phyloP scores from a whole-genome alignment of 441 rosid species.

The Corymbia calophylla region DNA sequence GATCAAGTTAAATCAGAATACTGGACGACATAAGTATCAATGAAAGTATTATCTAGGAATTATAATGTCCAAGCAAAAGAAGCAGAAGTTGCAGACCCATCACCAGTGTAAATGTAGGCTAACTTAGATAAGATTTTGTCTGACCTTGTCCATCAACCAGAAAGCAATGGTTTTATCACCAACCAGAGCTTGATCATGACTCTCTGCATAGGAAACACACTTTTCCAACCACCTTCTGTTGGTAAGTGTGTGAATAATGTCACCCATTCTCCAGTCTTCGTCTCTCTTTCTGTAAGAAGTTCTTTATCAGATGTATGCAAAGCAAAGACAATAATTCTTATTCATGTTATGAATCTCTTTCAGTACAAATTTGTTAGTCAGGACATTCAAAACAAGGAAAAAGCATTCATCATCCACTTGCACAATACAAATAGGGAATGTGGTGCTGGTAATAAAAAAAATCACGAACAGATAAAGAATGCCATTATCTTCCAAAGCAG shows the following conservation, averaged over 20 bases:
- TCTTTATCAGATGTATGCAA: not conserved
- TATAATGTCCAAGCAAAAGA: not conserved
- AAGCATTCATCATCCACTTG: not conserved
- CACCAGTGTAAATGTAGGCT: not conserved
- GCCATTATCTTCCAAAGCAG: not conserved
- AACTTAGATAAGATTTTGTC: not conserved
- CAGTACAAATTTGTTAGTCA: not conserved
- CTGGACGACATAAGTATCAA: not conserved
- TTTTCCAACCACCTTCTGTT: slow-evolving; percentile 95
- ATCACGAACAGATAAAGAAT: not conserved
- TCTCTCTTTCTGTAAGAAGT: slow-evolving; percentile 55
- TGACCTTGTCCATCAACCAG: slow-evolving; percentile 99
- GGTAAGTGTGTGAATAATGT: slow-evolving; percentile 66
- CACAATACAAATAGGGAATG: not conserved
- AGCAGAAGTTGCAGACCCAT: not conserved
- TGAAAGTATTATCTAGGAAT: not conserved
- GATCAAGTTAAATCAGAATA: not conserved
- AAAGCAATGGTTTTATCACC: slow-evolving; percentile 97
- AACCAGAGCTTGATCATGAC: slow-evolving; percentile 99
- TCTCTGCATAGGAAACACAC: slow-evolving; percentile 86
- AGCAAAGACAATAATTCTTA: not conserved
- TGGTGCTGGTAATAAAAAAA: not conserved
- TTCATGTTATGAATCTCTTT: not conserved
- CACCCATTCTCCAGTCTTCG: slow-evolving; percentile 87
- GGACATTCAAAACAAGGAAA: not conserved